These are phyloP conservation scores for Parascedosporium putredinis DNA, from an alignment of 2,329 filamentous ascomycete species.

Conservation along the genomic window DNA sequence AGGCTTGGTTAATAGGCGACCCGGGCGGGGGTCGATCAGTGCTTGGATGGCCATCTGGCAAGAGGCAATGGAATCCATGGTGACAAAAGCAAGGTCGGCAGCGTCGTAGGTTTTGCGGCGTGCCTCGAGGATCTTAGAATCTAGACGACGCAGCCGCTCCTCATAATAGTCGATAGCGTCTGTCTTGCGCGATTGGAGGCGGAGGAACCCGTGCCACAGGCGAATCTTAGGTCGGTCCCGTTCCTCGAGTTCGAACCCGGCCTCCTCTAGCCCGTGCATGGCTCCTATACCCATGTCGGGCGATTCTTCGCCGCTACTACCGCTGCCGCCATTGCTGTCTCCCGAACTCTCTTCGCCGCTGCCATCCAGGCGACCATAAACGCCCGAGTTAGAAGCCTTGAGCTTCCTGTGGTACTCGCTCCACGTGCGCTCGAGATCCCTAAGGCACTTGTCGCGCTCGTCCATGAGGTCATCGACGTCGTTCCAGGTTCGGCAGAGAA, in stretches of 20 bases:
- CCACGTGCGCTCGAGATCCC: constrained; percentile 74
- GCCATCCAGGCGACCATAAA: constrained; percentile 8
- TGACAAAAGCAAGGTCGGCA: constrained; percentile 84
- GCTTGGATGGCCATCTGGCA: constrained; percentile 95
- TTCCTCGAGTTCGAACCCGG: constrained; percentile 22
- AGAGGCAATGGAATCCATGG: constrained; percentile 90
- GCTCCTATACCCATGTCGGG: not conserved
- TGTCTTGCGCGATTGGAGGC: constrained; percentile 58
- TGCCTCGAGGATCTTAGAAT: constrained; percentile 61
- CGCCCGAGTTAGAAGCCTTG: constrained; percentile 21
- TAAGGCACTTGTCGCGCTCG: constrained; percentile 52
- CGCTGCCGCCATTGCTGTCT: not conserved
- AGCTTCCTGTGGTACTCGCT: constrained; percentile 27
- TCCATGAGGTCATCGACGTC: constrained; percentile 66
- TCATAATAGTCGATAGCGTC: constrained; percentile 95
- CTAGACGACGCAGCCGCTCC: constrained; percentile 67
- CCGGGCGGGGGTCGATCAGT: constrained; percentile 79
- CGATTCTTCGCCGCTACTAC: not conserved
- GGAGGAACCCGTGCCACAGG: constrained; percentile 70
- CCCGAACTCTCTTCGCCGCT: constrained; percentile 4
- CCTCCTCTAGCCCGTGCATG: constrained; percentile 10
- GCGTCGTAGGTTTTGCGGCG: constrained; percentile 67
- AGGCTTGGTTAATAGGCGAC: constrained; percentile 72
- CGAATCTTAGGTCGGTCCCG: constrained; percentile 55
- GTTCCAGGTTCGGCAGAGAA: constrained; percentile 78